phyloP scores from a whole-genome alignment of 306 rosid genomes.

The Lathyrus aphaca region DNA sequence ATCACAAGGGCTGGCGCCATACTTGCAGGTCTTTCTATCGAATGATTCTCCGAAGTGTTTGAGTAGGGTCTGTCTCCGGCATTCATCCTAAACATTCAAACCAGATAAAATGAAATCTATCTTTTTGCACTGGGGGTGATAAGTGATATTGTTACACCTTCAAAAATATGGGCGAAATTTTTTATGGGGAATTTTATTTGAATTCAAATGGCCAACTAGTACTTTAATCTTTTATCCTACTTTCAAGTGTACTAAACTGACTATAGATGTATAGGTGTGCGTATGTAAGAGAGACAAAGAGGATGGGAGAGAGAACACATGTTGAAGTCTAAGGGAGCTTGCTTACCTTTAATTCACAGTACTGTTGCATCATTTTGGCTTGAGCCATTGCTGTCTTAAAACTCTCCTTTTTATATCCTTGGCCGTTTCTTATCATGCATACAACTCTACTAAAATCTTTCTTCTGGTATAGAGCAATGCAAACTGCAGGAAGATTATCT shows the following conservation, averaged over 20 bases:
- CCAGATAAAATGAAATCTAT: slow-evolving; percentile 4
- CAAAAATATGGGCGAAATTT: neutral
- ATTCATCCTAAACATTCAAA: slow-evolving; percentile 58
- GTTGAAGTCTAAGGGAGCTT: slow-evolving; percentile 26
- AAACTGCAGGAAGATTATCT: slow-evolving; percentile 77
- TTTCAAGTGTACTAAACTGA: slow-evolving; percentile 23
- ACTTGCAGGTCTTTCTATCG: slow-evolving; percentile 69
- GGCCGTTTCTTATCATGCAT: slow-evolving; percentile 89
- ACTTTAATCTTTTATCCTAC: neutral
- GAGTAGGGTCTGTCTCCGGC: slow-evolving; percentile 85
- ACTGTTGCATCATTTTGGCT: slow-evolving; percentile 88
- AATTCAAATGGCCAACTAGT: neutral
- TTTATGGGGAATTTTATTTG: neutral
- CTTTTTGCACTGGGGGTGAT: no score
- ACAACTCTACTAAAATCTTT: slow-evolving; percentile 95
- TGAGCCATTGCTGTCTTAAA: slow-evolving; percentile 84
- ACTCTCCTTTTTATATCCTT: slow-evolving; percentile 60
- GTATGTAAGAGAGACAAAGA: neutral
- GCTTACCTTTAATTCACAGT: slow-evolving; percentile 87
- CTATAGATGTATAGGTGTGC: neutral
- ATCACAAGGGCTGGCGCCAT: slow-evolving; percentile 86
- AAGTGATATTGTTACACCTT: no score
- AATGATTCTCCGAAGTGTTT: slow-evolving; percentile 85
- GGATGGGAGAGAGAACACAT: slow-evolving; percentile 11
- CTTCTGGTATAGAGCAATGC: slow-evolving; percentile 86